phyloP scores from a whole-genome alignment of 306 rosid genomes.

The Lathyrus sativus region DNA sequence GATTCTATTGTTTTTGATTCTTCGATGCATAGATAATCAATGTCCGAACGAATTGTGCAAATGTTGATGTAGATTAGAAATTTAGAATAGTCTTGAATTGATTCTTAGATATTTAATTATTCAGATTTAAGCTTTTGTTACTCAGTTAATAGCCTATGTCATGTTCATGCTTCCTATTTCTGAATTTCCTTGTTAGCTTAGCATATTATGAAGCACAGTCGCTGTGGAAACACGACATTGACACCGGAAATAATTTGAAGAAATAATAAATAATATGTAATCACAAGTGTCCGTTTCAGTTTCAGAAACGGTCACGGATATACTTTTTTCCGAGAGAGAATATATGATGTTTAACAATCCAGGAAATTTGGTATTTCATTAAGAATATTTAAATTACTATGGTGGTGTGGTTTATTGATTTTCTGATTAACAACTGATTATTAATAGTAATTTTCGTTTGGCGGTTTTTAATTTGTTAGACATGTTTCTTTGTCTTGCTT shows the following conservation, averaged over 20 bases:
- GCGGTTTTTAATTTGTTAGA: not conserved
- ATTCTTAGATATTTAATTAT: not conserved
- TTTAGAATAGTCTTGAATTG: not conserved
- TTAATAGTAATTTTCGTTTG: not conserved
- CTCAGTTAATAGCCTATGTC: conserved; percentile 8
- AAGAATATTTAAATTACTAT: conserved; percentile 1
- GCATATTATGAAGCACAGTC: no score
- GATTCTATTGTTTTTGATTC: conserved; percentile 5
- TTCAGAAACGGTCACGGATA: no score
- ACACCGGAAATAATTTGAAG: no score
- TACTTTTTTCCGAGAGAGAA: no score
- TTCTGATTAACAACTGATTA: conserved; percentile 16
- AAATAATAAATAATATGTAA: no score
- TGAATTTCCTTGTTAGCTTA: conserved; percentile 1
- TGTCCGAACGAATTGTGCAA: conserved; percentile 9
- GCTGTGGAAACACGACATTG: no score
- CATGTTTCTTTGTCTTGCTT: conserved; percentile 21
- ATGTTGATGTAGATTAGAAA: not conserved
- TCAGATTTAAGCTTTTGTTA: not conserved
- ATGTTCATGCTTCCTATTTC: conserved; percentile 3
- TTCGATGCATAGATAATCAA: not conserved
- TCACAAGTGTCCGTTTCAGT: no score
- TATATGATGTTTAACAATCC: not conserved
- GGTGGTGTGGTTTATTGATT: conserved; percentile 8
- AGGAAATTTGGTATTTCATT: not conserved